Base-by-base conservation (phyloP, 768 basidiomycete genomes). In the Cyclocybe aegerita region DNA sequence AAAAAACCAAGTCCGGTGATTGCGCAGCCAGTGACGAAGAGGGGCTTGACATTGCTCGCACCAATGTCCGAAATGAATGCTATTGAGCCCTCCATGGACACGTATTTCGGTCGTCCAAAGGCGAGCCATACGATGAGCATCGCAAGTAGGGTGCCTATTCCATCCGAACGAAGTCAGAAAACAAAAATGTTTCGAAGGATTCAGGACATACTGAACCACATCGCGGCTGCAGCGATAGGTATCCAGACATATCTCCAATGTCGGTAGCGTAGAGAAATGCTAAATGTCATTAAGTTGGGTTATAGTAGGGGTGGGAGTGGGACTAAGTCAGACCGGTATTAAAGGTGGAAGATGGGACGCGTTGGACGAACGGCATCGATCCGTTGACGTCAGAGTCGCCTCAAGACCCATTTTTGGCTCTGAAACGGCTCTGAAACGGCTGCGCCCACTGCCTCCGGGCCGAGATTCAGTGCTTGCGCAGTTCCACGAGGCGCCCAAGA, bases 61-160 rank as follows among this genome's bases (percentile, higher is more conserved):
- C 85, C 88, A 33, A 90, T 67, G 59, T 91, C 88, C 37, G 86
- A 88, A 42, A 91, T 89, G 65, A 86, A 89, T n/a, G 82, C 80
- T 45, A 89, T 80, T 1, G 65, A 65, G 15, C 77, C 77, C 34
- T 82, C 75, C 63, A 78, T 73, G 10, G 83, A 77, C 11, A 73
- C 72, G 56, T 85, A 84, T 60, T 72, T 73, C 7, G 82, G 85
- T 30, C 78, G 70, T 14, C 86, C 86, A n/a, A 75, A 71, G 7
- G 80, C 81, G 16, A 84, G 73, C 86, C 87, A 91, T 29, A 81
- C 81, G 48, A 88, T 77, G 30, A 91, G 67, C 80, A 91, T 81
- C 1, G 86, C 76, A 43, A 83, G 76, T 7, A 91, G 70, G 9
- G 79, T 87, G 14, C 71, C 81, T 78, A 43, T 5, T 23, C 23